Conservation (phyloP, 345 rosid genomes). For the Hibiscus trionum region DNA sequence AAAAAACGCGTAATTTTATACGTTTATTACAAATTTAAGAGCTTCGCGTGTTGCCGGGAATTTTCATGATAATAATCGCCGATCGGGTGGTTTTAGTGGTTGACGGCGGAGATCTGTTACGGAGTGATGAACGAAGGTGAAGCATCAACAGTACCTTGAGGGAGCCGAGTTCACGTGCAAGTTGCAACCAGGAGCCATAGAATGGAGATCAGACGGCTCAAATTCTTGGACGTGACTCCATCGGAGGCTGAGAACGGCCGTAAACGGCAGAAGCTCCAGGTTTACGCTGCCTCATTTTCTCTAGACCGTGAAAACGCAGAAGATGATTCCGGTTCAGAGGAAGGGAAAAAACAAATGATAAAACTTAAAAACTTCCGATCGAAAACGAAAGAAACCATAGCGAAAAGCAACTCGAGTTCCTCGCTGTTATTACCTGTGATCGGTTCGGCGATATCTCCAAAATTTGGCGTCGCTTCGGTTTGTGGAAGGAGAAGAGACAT, state of each 20-base stretch:
- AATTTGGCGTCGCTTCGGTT: conserved; percentile 62
- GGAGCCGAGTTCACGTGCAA: conserved; percentile 23
- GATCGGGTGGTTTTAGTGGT: background rate
- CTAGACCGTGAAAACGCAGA: conserved; percentile 17
- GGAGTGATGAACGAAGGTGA: conserved; percentile 43
- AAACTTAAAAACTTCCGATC: background rate
- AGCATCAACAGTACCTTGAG: conserved; percentile 14
- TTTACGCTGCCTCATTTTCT: conserved; percentile 14
- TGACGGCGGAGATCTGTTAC: conserved; percentile 58
- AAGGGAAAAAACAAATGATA: background rate
- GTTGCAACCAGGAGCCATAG: conserved; percentile 49
- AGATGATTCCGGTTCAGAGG: background rate
- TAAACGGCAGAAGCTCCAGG: conserved; percentile 39
- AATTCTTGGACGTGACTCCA: conserved; percentile 24
- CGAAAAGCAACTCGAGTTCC: background rate
- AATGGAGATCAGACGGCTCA: conserved; percentile 55
- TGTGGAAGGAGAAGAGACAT: conserved; percentile 84
- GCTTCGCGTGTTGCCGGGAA: no score
- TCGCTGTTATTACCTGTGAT: background rate
- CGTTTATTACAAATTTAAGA: background rate
- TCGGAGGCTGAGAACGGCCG: conserved; percentile 14
- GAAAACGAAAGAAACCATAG: background rate
- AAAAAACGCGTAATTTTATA: background rate
- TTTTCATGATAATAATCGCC: background rate
- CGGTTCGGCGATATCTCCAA: conserved; percentile 25